Base-by-base conservation (phyloP, 176 grass and related monocot genomes). In the Oryza meridionalis region DNA sequence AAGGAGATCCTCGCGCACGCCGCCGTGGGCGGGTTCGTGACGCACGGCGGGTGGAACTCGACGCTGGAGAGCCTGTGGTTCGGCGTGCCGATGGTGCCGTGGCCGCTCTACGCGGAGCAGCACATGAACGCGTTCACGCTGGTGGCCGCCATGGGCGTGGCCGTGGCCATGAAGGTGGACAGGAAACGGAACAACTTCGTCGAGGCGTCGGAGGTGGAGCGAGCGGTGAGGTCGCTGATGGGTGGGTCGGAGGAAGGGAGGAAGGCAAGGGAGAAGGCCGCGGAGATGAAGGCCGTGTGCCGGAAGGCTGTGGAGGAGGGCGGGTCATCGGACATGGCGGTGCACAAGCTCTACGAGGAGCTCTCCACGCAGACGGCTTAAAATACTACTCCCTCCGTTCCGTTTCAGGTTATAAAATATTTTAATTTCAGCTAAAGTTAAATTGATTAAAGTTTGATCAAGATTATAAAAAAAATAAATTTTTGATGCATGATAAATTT, bases 21-120 rank as follows among this genome's bases (percentile, higher is more conserved):
- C 2, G 72, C 92, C 7, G 70, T 91, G 0, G 76, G 76, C 0
- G 70, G 75, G 0, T 94, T 94, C 81, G 78, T 91, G 27, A 91
- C 92, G 27, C 92, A 94, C 65, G 80, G 86, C 50, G 88, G 92
- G 1, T 94, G 86, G 89, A 88, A 83, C 70, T 94, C 86, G 5
- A 3, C 64, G 4, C 58, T 89, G 15, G 92, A 94, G 87, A 89
- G 92, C 76, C 50, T 91, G 47, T 84, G 87, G 79, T 63, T n/a
- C 79, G 87, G 86, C 22, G 81, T 94, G 49, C 89, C 87, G 1
- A 88, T 90, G 92, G 33, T 58, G 19, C 73, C 85, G 0, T 79
- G 86, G 86, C 92, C 88, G 14, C 38, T 65, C 0, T 40, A 11
- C 26, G 92, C 92, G 2, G 87, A 94, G 64, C 92, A 94, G 78